Percentiles rank a stretch among this genome's conserved stretches.
Conservation (phyloP, 352 stramenopile genomes). For the Pythium coloratum region DNA sequence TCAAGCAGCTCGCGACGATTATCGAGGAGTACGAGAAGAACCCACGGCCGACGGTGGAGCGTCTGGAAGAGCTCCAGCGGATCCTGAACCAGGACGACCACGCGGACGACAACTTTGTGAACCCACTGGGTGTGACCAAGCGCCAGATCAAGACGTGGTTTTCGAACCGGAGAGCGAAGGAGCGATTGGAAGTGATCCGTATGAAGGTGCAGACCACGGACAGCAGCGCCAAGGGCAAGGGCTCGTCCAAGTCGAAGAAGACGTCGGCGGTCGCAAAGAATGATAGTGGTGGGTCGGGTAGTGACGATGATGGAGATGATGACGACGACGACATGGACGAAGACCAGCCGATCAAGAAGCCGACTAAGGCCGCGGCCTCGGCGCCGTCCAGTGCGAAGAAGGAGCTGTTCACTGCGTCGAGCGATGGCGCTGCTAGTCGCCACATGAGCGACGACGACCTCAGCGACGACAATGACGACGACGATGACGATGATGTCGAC, state of each 20-base stretch:
- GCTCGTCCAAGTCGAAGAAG: conserved; percentile 33
- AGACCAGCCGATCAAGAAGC: conserved; percentile 16
- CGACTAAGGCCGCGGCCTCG: background rate
- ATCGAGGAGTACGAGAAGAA: conserved; percentile 88
- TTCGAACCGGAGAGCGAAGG: conserved; percentile 76
- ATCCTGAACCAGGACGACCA: conserved; percentile 76
- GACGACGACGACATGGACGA: conserved; percentile 24
- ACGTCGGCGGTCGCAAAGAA: background rate
- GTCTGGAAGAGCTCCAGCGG: conserved; percentile 69
- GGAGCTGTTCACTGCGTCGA: conserved; percentile 22
- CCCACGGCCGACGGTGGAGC: conserved; percentile 53
- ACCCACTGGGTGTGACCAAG: conserved; percentile 59
- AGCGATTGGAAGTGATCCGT: conserved; percentile 76
- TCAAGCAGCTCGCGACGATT: conserved; percentile 83
- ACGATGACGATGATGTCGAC: conserved; percentile 33
- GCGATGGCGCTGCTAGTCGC: conserved; percentile 1
- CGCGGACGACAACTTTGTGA: conserved; percentile 51
- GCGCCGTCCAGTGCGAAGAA: conserved; percentile 24
- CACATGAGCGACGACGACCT: conserved; percentile 2
- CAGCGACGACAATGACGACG: conserved; percentile 26
- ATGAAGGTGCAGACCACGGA: conserved; percentile 63
- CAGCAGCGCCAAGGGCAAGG: conserved; percentile 17
- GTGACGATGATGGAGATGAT: conserved; percentile 37
- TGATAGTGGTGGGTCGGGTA: conserved; percentile 1
- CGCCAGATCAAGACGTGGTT: conserved; percentile 87